These are phyloP conservation scores for Musa schizocarpa DNA, from an alignment of 176 grass and related monocot genomes.

Conservation along the genomic window DNA sequence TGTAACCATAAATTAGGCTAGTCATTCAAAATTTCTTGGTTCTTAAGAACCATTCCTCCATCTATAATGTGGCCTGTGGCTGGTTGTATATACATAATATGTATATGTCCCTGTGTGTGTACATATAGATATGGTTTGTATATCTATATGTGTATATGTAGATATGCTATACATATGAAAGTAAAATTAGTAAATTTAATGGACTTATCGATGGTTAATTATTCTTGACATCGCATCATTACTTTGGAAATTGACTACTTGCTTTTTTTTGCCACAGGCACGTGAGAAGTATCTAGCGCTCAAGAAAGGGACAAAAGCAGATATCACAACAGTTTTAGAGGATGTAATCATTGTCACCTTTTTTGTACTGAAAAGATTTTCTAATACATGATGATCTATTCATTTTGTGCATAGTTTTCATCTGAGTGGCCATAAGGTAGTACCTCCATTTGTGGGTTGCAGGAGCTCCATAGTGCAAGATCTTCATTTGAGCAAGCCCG, in stretches of 20 bases:
- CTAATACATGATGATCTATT: neutral
- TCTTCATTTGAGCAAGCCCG: conserved; percentile 98
- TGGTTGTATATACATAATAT: no score
- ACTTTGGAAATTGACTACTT: neutral
- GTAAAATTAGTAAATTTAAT: no score
- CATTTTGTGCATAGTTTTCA: neutral
- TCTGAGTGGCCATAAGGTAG: neutral
- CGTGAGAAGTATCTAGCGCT: conserved; percentile 81
- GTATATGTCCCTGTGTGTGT: no score
- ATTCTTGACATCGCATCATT: neutral
- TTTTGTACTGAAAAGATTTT: neutral
- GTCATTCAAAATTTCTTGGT: no score
- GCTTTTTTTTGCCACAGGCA: conserved; percentile 28
- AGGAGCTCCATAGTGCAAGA: conserved; percentile 87
- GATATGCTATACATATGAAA: no score
- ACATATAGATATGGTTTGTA: no score
- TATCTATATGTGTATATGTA: no score
- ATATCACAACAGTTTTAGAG: conserved; percentile 69
- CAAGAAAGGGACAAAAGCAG: conserved; percentile 80
- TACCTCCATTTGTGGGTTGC: conserved; percentile 1
- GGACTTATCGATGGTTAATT: neutral
- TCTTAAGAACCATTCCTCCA: no score
- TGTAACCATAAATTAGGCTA: no score
- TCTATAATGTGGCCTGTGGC: no score
- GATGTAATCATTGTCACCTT: conserved; percentile 37